Evolutionary conservation across 108 stramenopile genomes (phyloP), one percentile per base, ranked within the genome.

Genomic region (Discostella pseudostelligera): DNA sequence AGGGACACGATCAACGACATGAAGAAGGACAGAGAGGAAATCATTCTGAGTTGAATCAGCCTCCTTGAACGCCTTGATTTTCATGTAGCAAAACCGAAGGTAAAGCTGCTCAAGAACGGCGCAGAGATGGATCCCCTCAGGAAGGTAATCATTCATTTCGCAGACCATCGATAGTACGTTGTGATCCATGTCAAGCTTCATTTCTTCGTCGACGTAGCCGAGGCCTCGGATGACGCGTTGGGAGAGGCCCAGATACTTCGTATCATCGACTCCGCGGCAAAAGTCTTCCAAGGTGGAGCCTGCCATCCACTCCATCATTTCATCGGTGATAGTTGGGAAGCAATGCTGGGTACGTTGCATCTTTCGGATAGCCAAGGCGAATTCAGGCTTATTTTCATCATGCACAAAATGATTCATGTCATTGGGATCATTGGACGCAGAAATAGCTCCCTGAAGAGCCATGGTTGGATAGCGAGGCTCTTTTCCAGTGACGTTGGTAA

Each of bases 391-490:
- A 24, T 78, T 74, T 7, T 70, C 78, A 46, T 84, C 81, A 70
- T 91, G 89, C 12, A 82, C 67, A 64, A 88, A 93, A 55, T 88
- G 76, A 59, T 70, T 83, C 7, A 80, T 78, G 70, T 90, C 87
- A 67, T 72, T 69, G 12, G 90, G 90, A 65, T 93, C 88, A 67
- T 92, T 92, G 25, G 89, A 84, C 22, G 87, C 86, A 32, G 96
- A 94, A 11, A 98, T 78, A 14, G 90, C 89, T 29, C 81, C 82
- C 50, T 95, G 95, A 39, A 98, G 82, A 28, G 91, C 89, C 71
- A 98, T 88, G 67, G 86, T 88, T 21, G 96, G 96, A 81, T 97
- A 96, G 19, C 89, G 95, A 36, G 96, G 97, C 62, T 97, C 89
- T 67, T 92, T 88, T 63, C 98, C 98, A 21, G 86, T 89, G 39